A percentile compares a stretch with the other conserved stretches of the same genome.
Evolutionary conservation across 1,284 basidiomycete species (phyloP).

Genomic region (Binderoboletus segoi): DNA sequence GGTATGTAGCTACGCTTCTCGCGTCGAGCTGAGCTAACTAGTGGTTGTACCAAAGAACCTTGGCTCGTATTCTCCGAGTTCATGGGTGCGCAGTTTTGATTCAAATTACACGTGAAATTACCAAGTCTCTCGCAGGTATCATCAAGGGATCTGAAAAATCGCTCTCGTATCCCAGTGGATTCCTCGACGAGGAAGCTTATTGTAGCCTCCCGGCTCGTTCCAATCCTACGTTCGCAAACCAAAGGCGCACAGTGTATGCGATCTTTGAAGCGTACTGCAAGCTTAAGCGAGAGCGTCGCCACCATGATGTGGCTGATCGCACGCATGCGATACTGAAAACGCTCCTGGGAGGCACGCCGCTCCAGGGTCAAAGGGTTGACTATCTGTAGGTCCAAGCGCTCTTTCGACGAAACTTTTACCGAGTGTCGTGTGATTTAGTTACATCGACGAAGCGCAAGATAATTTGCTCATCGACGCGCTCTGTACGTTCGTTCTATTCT

Average conservation of each 20-base stretch:
- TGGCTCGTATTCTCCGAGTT: constrained; percentile 70
- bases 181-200: constrained; percentile 51
- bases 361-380: constrained; percentile 51
- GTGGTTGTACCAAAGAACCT: constrained; percentile 45
- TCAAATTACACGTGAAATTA: not conserved
- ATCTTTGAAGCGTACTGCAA: constrained; percentile 59
- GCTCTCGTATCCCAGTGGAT: constrained; percentile 37
- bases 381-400: constrained; percentile 49
- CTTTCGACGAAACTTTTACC: not conserved
- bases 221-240: constrained; percentile 55
- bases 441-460: constrained; percentile 76
- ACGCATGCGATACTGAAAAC: constrained; percentile 54
- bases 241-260: constrained; percentile 52
- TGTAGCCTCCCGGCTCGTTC: constrained; percentile 49
- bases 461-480: constrained; percentile 68
- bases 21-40: not conserved
- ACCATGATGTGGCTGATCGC: constrained; percentile 68
- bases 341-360: constrained; percentile 32
- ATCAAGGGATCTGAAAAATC: constrained; percentile 68
- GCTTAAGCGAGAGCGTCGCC: constrained; percentile 46
- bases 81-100: constrained; percentile 46
- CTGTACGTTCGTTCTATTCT: constrained; percentile 36
- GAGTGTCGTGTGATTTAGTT: constrained; percentile 42
- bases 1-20: constrained; percentile 40
- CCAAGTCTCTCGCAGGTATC: constrained; percentile 46